Base-by-base conservation (phyloP, 345 rosid genomes). In the Cardiospermum halicacabum region DNA sequence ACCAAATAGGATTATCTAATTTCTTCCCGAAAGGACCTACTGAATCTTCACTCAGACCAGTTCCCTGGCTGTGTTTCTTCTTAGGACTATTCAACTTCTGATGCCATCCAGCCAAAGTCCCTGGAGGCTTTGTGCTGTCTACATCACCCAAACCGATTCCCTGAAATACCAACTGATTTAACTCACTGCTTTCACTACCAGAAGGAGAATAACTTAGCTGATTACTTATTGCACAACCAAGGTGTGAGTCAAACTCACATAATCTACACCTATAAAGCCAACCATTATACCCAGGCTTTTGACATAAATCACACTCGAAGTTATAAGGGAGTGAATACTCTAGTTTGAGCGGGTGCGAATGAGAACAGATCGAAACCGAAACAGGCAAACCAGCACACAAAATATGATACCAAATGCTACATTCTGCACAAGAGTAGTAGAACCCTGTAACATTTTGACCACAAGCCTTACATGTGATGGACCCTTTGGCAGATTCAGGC, bases 231-330 rank as follows among this genome's bases (percentile, higher is more conserved):
- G 83, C 85, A 55, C 88, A 80, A 36, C 66, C 53, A 54, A 74
- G 75, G 68, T 86, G 86, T 2, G 82, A 42, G 48, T 86, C 80
- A 26, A 81, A 86, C 50, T 80, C 88, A 56, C 86, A 86, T 53
- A 59, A 68, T 8, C 58, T 68, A 57, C 91, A 86, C 28, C 83
- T 65, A 58, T 83, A 83, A 1, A 82, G 72, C 91, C 88, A 83
- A 1, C 78, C 83, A 12, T 66, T 66, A 26, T 47, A 65, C 56
- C 75, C 53, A 8, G 77, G 68, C 27, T 65, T 68, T 16, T 45
- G 34, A 69, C 91, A 86, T 25, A 76, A 27, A 63, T 80, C 84
- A 58, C 86, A 86, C 56, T 53, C 57, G 54, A 81, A 79, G 25
- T 76, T 78, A 34, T 73, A 71, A 0, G 86, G 82, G 50, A 74